phyloP scores from a whole-genome alignment of 1,139 yeast species.

The Petasospora fabianii region DNA sequence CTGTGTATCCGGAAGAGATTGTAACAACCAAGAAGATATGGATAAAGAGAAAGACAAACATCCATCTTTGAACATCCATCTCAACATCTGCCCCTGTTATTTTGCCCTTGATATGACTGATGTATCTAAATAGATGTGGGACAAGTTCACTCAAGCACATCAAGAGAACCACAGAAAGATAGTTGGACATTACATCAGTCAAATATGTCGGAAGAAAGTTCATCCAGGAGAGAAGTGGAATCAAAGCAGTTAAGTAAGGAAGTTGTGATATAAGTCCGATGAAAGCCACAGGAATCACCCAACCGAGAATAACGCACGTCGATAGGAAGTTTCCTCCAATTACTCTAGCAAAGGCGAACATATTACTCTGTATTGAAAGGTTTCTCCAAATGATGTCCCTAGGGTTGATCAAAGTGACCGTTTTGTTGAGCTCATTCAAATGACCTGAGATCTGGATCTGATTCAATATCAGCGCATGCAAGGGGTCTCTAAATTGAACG shows the following conservation, averaged over 20 bases:
- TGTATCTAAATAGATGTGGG: conserved; percentile 45
- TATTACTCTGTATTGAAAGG: conserved; percentile 36
- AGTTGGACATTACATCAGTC: conserved; percentile 49
- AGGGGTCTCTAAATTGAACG: conserved; percentile 46
- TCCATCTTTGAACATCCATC: conserved; percentile 61
- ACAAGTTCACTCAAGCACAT: conserved; percentile 55
- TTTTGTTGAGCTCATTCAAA: conserved; percentile 41
- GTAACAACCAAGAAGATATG: conserved; percentile 85
- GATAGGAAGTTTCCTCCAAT: conserved; percentile 42
- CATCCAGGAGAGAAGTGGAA: conserved; percentile 54
- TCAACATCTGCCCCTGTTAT: conserved; percentile 56
- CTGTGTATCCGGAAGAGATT: conserved; percentile 74
- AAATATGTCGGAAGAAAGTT: conserved; percentile 49
- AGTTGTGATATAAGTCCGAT: conserved; percentile 65
- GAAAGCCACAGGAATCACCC: conserved; percentile 71
- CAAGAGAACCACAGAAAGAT: conserved; percentile 59
- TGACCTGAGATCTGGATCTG: conserved; percentile 47
- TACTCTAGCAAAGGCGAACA: conserved; percentile 35
- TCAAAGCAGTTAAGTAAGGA: conserved; percentile 50
- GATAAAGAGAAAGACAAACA: conserved; percentile 66
- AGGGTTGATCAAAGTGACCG: conserved; percentile 50
- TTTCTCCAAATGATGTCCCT: conserved; percentile 60
- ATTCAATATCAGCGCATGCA: conserved; percentile 50
- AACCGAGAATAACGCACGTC: conserved; percentile 48
- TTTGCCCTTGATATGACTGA: conserved; percentile 48